Percentiles rank a stretch among this genome's conserved stretches.
These are phyloP conservation scores for Medicago lupulina DNA, from an alignment of 306 rosid genomes.

Conservation along the genomic window DNA sequence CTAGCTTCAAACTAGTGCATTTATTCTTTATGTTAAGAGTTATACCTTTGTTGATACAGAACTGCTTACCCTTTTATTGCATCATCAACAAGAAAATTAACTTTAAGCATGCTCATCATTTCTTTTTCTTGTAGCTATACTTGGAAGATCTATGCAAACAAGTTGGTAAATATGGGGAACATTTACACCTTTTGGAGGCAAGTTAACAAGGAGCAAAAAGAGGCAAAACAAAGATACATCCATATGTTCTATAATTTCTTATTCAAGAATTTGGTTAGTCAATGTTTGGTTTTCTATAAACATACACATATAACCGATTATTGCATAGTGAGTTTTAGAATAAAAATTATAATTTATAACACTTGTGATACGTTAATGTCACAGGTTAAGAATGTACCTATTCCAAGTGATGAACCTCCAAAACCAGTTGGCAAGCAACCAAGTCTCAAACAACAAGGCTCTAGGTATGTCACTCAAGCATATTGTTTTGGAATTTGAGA, in stretches of 20 bases:
- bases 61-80: no score
- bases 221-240: slow-evolving; percentile 85
- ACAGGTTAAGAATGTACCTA: slow-evolving; percentile 72
- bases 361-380: slow-evolving; percentile 36
- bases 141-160: slow-evolving; percentile 92
- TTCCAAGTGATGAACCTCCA: slow-evolving; percentile 60
- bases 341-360: neutral
- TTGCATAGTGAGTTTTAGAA: neutral
- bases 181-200: slow-evolving; percentile 78
- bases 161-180: slow-evolving; percentile 79
- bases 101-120: slow-evolving; percentile 1
- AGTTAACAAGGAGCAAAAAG: slow-evolving; percentile 77
- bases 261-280: slow-evolving; percentile 70
- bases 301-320: neutral
- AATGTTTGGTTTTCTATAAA: neutral
- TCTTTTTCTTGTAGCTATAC: slow-evolving; percentile 68
- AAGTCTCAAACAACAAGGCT: slow-evolving; percentile 44
- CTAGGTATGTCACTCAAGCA: slow-evolving; percentile 53
- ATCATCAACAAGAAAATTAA: neutral
- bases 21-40: neutral
- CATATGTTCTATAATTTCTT: slow-evolving; percentile 80
- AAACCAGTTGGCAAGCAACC: slow-evolving; percentile 48
- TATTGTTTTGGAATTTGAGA: neutral
- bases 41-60: neutral
- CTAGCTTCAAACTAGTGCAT: slow-evolving; percentile 9